A percentile compares a stretch with the other conserved stretches of the same genome.
These are phyloP conservation scores for Hypoxylon sp. DNA, from an alignment of 2,329 filamentous ascomycete species.

Conservation along the genomic window DNA sequence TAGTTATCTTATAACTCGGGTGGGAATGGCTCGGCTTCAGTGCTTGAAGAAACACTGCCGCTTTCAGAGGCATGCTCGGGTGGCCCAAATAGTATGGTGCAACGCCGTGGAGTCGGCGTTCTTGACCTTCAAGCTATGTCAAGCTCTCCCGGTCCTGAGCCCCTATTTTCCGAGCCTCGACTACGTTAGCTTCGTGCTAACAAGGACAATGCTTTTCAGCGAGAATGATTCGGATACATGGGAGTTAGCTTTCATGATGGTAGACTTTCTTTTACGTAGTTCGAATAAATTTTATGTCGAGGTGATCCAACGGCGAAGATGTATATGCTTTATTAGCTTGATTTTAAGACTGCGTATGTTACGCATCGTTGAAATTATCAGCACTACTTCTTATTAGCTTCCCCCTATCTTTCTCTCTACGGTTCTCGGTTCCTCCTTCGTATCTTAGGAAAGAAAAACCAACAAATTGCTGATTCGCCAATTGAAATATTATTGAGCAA, in stretches of 20 bases:
- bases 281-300: slow-evolving; percentile 27
- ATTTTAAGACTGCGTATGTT: slow-evolving; percentile 41
- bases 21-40: too few relatives aligned
- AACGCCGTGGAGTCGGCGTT: slow-evolving; percentile 30
- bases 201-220: slow-evolving; percentile 35
- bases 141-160: slow-evolving; percentile 24
- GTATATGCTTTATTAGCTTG: slow-evolving; percentile 34
- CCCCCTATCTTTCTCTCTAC: too few relatives aligned
- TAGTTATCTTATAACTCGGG: too few relatives aligned
- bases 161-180: slow-evolving; percentile 31
- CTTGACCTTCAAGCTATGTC: slow-evolving; percentile 39
- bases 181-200: slow-evolving; percentile 32
- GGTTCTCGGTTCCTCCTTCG: background rate
- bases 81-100: slow-evolving; percentile 17
- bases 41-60: slow-evolving; percentile 36
- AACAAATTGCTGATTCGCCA: background rate
- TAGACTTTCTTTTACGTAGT: slow-evolving; percentile 11
- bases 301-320: slow-evolving; percentile 5
- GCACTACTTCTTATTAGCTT: too few relatives aligned
- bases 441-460: background rate
- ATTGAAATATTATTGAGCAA: slow-evolving; percentile 6
- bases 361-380: too few relatives aligned
- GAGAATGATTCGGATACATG: slow-evolving; percentile 37
- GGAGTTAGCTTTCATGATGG: slow-evolving; percentile 37
- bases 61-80: slow-evolving; percentile 37